Evolutionary conservation across 768 basidiomycete genomes (phyloP), one percentile per base, ranked within the genome.

Genomic region (Leccinum arenicola): DNA sequence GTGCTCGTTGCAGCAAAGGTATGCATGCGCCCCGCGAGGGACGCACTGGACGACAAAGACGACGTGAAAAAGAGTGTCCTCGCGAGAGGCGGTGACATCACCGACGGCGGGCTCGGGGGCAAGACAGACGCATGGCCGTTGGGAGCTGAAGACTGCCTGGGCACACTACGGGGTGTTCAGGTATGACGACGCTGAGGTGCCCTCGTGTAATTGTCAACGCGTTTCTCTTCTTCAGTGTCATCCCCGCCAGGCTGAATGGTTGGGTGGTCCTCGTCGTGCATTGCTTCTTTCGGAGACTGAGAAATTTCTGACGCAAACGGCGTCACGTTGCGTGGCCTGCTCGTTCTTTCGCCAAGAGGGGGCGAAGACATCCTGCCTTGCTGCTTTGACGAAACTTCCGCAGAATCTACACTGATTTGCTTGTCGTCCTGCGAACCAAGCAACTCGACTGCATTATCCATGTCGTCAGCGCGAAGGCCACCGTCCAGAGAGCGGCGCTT

Each of bases 11-110:
- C 5, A 6, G 49, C 49, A 38, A 54, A 4, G 12, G 35, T 10
- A 43, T 56, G 25, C 62, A 31, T 47, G 21, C 48, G 50, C 9
- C 58, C 21, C 12, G 56, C 50, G 9, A 73, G 58, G 15, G 72
- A 69, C 6, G 29, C 23, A 4, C 59, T 62, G 27, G 63, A 62
- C 14, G 65, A 64, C 29, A 56, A 14, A 1, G 68, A 31, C 4
- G 55, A 68, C 1, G 79, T 78, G 62, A 88, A 88, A 64, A 82
- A 84, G 29, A 88, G 75, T 27, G 78, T 75, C 27, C 76, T 80
- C 56, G 85, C 80, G 56, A 88, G 74, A 1, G 82, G 78, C 1
- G 83, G 82, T 11, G 82, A 86, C 69, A 75, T 82, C 36, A 88
- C 70, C 59, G 77, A 77, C 2, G 84, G 77, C 0, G 87, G 87